A percentile compares a stretch with the other conserved stretches of the same genome.
phyloP scores from a whole-genome alignment of 2,329 filamentous ascomycete species.

The Coniosporium uncinatum region DNA sequence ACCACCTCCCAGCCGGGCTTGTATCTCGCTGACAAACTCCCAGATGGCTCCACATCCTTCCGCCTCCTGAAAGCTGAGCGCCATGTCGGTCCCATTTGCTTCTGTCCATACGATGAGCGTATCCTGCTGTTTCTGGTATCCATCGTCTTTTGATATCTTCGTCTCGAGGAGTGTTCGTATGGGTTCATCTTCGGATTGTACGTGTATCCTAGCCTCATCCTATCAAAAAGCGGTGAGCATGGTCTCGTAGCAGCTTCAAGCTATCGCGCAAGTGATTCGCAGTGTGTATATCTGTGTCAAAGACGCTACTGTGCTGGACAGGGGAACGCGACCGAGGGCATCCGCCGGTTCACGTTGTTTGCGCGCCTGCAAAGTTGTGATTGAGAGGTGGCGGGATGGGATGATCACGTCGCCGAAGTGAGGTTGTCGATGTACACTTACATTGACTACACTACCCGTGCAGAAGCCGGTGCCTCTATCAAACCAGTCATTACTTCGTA shows the following conservation, averaged over 20 bases:
- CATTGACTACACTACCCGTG: conserved; percentile 67
- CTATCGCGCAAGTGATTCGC: no score
- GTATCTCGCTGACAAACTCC: conserved; percentile 88
- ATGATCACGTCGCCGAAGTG: no score
- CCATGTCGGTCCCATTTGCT: conserved; percentile 89
- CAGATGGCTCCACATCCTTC: conserved; percentile 93
- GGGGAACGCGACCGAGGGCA: not conserved
- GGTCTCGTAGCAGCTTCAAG: no score
- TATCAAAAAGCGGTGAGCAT: no score
- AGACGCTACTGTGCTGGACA: not conserved
- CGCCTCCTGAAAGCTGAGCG: conserved; percentile 94
- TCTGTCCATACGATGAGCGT: conserved; percentile 99
- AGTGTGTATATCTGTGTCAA: not conserved
- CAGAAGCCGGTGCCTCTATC: conserved; percentile 97
- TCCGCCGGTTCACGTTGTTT: no score
- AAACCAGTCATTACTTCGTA: conserved; percentile 99
- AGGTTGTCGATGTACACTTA: no score
- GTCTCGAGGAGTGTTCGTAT: conserved; percentile 82
- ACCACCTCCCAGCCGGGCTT: conserved; percentile 64
- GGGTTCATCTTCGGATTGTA: conserved; percentile 91
- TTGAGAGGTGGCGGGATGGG: no score
- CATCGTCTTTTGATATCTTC: conserved; percentile 87
- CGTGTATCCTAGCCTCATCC: conserved; percentile 83
- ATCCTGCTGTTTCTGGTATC: conserved; percentile 98
- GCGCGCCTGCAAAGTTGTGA: no score